Conservation (phyloP, 2,329 filamentous ascomycete genomes). For the Pezizomycotina sp. region DNA sequence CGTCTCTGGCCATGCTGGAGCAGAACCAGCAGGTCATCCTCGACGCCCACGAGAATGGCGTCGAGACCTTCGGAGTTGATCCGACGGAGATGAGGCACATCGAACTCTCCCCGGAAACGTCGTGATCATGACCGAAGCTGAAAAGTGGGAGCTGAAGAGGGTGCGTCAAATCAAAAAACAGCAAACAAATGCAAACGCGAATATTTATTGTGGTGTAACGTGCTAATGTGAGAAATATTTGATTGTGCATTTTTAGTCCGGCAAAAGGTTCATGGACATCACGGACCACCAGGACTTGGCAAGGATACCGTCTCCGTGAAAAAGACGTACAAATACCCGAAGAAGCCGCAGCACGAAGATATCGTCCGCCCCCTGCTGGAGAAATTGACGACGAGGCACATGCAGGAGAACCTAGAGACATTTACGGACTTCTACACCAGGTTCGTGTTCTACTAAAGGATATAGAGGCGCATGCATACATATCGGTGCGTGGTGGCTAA, state of each 20-base stretch:
- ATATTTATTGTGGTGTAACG: background rate
- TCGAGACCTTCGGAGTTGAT: constrained; percentile 12
- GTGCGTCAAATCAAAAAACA: constrained; percentile 37
- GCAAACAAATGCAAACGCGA: background rate
- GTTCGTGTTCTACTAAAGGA: constrained; percentile 52
- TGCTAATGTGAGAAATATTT: background rate
- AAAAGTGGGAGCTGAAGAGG: constrained; percentile 81
- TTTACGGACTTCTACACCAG: constrained; percentile 66
- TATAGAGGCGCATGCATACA: background rate
- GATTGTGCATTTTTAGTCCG: constrained; percentile 40
- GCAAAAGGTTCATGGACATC: constrained; percentile 86
- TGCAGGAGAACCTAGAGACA: constrained; percentile 60
- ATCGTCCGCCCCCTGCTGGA: constrained; percentile 50
- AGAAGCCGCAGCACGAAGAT: constrained; percentile 46
- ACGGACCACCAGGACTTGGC: constrained; percentile 54
- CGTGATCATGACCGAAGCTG: constrained; percentile 76
- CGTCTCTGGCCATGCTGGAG: constrained; percentile 4
- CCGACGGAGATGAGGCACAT: constrained; percentile 49
- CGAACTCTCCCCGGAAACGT: constrained; percentile 69
- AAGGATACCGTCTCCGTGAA: constrained; percentile 28
- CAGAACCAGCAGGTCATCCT: constrained; percentile 15
- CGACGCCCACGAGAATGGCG: constrained; percentile 6
- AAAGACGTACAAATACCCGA: constrained; percentile 46
- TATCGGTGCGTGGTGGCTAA: no score
- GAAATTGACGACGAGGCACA: constrained; percentile 55